Evolutionary conservation across 352 stramenopile species (phyloP), one percentile per base, ranked within the genome.

Genomic region (Halophytophthora batemanensis): DNA sequence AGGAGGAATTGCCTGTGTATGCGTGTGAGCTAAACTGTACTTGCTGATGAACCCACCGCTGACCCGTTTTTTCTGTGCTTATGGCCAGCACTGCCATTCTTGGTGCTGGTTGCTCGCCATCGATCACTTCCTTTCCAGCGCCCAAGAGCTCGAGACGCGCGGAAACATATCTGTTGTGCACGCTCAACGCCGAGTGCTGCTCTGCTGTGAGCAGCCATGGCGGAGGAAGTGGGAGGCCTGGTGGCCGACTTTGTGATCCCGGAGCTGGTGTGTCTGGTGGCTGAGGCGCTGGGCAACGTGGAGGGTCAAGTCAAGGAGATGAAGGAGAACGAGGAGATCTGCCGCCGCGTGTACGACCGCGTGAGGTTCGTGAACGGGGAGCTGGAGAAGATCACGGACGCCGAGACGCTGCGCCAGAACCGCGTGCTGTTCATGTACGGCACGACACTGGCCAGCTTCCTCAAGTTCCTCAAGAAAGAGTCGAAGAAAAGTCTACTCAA

Each of bases 331-430:
- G 38, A 48, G 39, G 39, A 56, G 23, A 21, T 35, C 28, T 56
- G 49, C 39, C 23, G 34, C 10, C 25, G 38, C 41, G 49, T 56
- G 29, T 29, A 46, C n/a, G 22, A 49, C 38, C 49, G 49, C 17
- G 31, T 56, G 28, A 43, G 58, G 45, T 61, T 59, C 22, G 41
- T 69, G 34, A 43, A 28, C 28, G 50, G 48, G 41, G 61, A 65
- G 51, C 51, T 69, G n/a, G 38, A 48, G 21, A 61, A 66, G 50
- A 61, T 69, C 45, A 3, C 49, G 38, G 50, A 58, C 45, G 41
- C 50, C 18, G 22, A 56, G 39, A 57, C 57, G 33, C 17, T 69
- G 35, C 61, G 50, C 18, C 33, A 65, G 15, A 65, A 49, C 43
- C 48, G 46, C 11, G 43, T 66, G 19, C 46, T 66, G 25, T 45